Evolutionary conservation across 768 basidiomycete species (phyloP), one percentile per base, ranked within the genome.

Genomic region (Collybia mongolica): DNA sequence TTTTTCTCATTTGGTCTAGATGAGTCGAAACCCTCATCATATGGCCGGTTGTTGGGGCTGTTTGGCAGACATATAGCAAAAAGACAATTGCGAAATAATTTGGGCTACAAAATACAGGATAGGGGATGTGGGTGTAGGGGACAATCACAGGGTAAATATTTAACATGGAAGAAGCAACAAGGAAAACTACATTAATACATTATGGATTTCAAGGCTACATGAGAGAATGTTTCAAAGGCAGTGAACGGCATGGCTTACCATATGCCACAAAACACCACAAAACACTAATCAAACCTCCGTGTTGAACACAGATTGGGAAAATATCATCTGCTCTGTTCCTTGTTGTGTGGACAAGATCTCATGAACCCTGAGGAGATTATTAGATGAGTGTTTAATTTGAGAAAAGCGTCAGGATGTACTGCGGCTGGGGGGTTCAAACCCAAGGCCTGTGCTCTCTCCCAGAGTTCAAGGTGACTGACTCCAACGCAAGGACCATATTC

Each of bases 401-500:
- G 19, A 52, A 11, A 44, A 47, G 14, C 46, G 18, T 35, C 47
- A 48, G 9, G 24, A 18, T 80, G 50, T 57, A 88, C 93, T 75
- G 93, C 90, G 14, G 62, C 54, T 2, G 93, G 93, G 12, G 94
- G 95, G 41, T 85, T 75, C 17, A 97, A 71, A 2, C 91, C 92
- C 40, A 95, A 73, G 8, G 77, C 75, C 19, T 84, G 65, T 0
- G 95, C 95, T 43, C 94, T 76, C 61, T 94, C 81, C 92, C 93
- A 98, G 35, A 95, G 76, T 54, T 94, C 83, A 12, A 96, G 68
- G 23, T 94, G 82, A n/a, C 83, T 80, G 48, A 91, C 77, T 0
- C 90, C 88, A 18, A 86, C 70, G 55, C 86, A 90, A 2, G 90
- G 91, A 0, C 91, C 92, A 60, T 84, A 94, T 55, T 90, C 82